Conservation (phyloP, 2,329 filamentous ascomycete genomes). For the Trichoderma pleuroti region DNA sequence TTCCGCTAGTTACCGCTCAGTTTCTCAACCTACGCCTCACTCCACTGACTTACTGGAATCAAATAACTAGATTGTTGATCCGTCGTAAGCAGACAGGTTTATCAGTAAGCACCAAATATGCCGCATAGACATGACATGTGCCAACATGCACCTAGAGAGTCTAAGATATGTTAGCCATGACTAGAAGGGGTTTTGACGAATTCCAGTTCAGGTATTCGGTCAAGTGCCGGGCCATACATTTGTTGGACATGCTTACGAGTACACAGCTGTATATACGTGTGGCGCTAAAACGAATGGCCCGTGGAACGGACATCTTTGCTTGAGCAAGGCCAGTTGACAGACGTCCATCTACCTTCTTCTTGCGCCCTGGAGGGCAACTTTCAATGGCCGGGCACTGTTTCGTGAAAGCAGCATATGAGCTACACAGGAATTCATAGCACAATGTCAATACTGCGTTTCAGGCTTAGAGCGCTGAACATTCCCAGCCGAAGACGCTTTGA, state of each 20-base stretch:
- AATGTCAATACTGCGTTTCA: background rate
- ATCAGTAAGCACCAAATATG: background rate
- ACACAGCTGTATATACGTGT: background rate
- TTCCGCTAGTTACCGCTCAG: background rate
- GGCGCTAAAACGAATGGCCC: background rate
- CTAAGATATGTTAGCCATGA: background rate
- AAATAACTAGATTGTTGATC: background rate
- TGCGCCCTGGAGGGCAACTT: too few species aligned
- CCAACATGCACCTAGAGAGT: background rate
- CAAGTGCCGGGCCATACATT: background rate
- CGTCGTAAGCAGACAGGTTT: background rate
- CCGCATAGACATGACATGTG: background rate
- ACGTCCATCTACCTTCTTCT: background rate
- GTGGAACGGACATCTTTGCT: background rate
- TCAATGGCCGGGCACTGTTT: too few species aligned
- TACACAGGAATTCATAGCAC: too few species aligned
- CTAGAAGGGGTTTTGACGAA: background rate
- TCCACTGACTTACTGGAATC: background rate
- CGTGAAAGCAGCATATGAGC: too few species aligned
- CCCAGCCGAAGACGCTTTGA: too few species aligned
- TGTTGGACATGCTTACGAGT: background rate
- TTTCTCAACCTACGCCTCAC: background rate
- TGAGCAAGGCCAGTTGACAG: background rate
- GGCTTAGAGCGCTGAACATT: background rate
- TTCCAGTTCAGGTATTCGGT: background rate